Percentiles rank a stretch among this genome's conserved stretches.
These are phyloP conservation scores for Penicillium sp. DNA, from an alignment of 2,329 filamentous ascomycete genomes.

Conservation along the genomic window DNA sequence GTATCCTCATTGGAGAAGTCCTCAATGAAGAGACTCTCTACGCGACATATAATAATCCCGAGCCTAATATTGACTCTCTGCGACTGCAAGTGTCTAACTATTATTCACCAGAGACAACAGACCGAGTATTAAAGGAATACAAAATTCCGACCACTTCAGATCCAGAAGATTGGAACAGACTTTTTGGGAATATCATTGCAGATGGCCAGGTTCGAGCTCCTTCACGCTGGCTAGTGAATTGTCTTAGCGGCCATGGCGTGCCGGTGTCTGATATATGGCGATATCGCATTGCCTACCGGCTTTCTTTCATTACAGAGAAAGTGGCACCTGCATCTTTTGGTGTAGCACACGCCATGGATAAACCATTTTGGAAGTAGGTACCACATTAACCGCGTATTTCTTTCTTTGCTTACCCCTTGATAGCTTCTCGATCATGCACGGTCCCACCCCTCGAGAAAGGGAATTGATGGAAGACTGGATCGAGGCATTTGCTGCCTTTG, in stretches of 20 bases:
- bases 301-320: slow-evolving; percentile 49
- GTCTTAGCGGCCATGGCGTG: slow-evolving; percentile 36
- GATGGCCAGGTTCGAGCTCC: slow-evolving; percentile 29
- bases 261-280: slow-evolving; percentile 43
- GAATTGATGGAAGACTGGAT: slow-evolving; percentile 47
- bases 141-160: slow-evolving; percentile 34
- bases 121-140: slow-evolving; percentile 43
- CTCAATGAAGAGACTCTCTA: slow-evolving; percentile 52
- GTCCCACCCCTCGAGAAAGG: slow-evolving; percentile 40
- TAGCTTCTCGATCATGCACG: slow-evolving; percentile 46
- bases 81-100: slow-evolving; percentile 49
- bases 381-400: background rate
- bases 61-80: slow-evolving; percentile 38
- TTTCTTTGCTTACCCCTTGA: background rate
- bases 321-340: slow-evolving; percentile 39
- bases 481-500: slow-evolving; percentile 42
- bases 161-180: slow-evolving; percentile 40
- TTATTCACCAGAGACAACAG: slow-evolving; percentile 46
- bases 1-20: slow-evolving; percentile 50
- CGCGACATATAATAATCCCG: slow-evolving; percentile 45
- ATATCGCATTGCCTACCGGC: slow-evolving; percentile 48
- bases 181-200: slow-evolving; percentile 46
- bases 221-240: slow-evolving; percentile 23
- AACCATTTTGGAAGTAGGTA: slow-evolving; percentile 50
- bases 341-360: slow-evolving; percentile 47